Percentiles rank a stretch among this genome's conserved stretches.
phyloP scores from a whole-genome alignment of 176 grass and related monocot genomes.

The Ensete glaucum region DNA sequence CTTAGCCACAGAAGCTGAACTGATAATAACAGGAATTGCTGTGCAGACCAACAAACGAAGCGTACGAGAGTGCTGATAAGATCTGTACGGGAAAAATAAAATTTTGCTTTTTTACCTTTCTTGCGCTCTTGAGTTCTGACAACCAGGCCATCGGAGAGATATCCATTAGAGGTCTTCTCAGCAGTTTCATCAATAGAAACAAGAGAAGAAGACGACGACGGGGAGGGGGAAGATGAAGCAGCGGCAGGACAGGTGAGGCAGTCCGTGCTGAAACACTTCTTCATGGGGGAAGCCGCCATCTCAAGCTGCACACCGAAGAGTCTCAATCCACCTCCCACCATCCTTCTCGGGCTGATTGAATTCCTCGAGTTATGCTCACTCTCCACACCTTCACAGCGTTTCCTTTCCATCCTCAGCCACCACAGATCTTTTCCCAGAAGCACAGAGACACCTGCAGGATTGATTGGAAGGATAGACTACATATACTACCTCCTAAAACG shows the following conservation, averaged over 20 bases:
- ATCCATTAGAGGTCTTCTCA: slow-evolving; percentile 58
- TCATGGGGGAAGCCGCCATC: slow-evolving; percentile 33
- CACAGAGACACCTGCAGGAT: neutral
- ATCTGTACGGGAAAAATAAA: neutral
- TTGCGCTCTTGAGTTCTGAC: slow-evolving; percentile 69
- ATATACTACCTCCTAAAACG: no score
- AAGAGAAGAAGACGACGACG: slow-evolving; percentile 27
- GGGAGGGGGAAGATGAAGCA: slow-evolving; percentile 24
- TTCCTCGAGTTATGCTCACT: slow-evolving; percentile 58
- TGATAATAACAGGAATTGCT: neutral
- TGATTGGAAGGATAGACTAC: neutral
- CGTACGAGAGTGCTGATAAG: neutral
- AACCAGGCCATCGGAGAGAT: slow-evolving; percentile 61
- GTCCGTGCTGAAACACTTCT: slow-evolving; percentile 69
- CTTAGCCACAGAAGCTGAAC: neutral
- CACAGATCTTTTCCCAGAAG: neutral
- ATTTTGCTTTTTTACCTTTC: slow-evolving; percentile 42
- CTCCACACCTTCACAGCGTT: slow-evolving; percentile 60
- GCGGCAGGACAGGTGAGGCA: slow-evolving; percentile 32
- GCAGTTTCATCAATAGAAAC: slow-evolving; percentile 45
- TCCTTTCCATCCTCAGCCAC: slow-evolving; percentile 57
- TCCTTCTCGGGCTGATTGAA: slow-evolving; percentile 27
- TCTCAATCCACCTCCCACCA: slow-evolving; percentile 28
- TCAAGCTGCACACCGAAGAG: slow-evolving; percentile 90
- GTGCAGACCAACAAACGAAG: neutral